Evolutionary conservation across 2,329 filamentous ascomycete genomes (phyloP), one percentile per base, ranked within the genome.

Genomic region (Neofusicoccum ribis): DNA sequence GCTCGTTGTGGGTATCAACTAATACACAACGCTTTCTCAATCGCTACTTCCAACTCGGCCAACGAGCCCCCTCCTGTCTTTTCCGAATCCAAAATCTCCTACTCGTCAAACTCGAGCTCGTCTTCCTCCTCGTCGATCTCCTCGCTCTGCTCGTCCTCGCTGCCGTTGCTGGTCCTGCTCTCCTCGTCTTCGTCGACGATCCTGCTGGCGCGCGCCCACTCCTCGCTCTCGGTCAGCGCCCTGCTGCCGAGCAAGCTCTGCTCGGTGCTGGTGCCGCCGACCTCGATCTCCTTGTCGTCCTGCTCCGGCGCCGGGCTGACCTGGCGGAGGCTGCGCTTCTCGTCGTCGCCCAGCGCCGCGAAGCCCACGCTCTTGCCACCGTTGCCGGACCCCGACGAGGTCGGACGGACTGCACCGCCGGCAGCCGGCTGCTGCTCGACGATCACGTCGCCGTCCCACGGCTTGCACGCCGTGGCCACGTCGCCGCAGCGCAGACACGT

Each of bases 401-500:
- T 44, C 43, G 15, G 56, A 9, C 20, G 23, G 20, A 68, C 70
- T 70, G 73, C 36, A 70, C 72, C 39, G 73, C 70, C 17, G 73
- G 66, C 34, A 66, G 60, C 34, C 66, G 68, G 47, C 72, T 65
- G 9, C 50, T 63, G 54, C 67, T 66, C 39, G 68, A 65, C 43
- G 50, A 97, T 77, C 17, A 98, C 91, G 77, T 97, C 95, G 27
- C 95, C 95, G 70, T 84, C 88, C 95, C 95, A 99, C 0, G 95
- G 92, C 75, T 88, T 89, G 77, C 94, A 98, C 75, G 93, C 88
- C 74, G 90, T 92, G 56, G 96, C 88, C 20, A 90, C 76, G 73
- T 92, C 90, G 17, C 93, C 93, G 73, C 95, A 99, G 20, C 95
- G 86, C 52, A 99, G 81, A 79, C 95, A 99, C 11, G 88, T 86